A percentile compares a stretch with the other conserved stretches of the same genome.
Conservation (phyloP, 192 early-diverging fungal genomes). For the Podila epigama region DNA sequence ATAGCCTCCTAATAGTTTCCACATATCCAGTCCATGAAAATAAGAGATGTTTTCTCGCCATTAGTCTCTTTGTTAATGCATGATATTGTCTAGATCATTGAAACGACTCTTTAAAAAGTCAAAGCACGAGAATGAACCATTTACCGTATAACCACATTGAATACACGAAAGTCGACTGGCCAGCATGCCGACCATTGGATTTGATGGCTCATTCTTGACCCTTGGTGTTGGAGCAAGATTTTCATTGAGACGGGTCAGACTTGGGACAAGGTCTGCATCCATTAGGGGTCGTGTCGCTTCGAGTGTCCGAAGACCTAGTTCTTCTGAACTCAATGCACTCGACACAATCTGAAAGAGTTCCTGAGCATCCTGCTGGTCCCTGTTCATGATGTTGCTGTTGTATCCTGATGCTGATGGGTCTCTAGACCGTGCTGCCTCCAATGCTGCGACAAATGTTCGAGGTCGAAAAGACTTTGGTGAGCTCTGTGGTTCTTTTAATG, state of each 20-base stretch:
- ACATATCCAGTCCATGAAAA: too few relatives aligned
- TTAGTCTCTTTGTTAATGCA: too few relatives aligned
- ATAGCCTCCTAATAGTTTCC: slow-evolving; percentile 67
- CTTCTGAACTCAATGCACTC: slow-evolving; percentile 73
- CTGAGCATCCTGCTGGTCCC: slow-evolving; percentile 89
- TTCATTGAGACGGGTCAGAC: too few relatives aligned
- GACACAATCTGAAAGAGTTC: slow-evolving; percentile 87
- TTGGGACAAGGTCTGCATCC: slow-evolving; percentile 25
- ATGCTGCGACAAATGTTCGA: slow-evolving; percentile 64
- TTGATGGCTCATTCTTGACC: slow-evolving; percentile 35
- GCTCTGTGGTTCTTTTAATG: slow-evolving; percentile 42
- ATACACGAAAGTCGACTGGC: slow-evolving; percentile 80
- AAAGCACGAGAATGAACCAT: too few relatives aligned
- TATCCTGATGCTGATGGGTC: slow-evolving; percentile 44
- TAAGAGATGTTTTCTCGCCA: too few relatives aligned
- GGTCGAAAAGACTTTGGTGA: slow-evolving; percentile 63
- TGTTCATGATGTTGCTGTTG: slow-evolving; percentile 64
- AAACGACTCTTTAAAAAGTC: neutral
- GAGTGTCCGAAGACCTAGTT: slow-evolving; percentile 19
- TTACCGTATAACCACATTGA: slow-evolving; percentile 75
- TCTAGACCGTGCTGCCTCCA: slow-evolving; percentile 49
- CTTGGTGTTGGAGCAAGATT: neutral
- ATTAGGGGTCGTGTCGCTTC: slow-evolving; percentile 23
- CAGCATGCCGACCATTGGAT: slow-evolving; percentile 81
- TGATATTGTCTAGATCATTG: slow-evolving; percentile 25